These are phyloP conservation scores for Ceratocystiopsis sp. DNA, from an alignment of 2,329 filamentous ascomycete genomes.

Conservation along the genomic window DNA sequence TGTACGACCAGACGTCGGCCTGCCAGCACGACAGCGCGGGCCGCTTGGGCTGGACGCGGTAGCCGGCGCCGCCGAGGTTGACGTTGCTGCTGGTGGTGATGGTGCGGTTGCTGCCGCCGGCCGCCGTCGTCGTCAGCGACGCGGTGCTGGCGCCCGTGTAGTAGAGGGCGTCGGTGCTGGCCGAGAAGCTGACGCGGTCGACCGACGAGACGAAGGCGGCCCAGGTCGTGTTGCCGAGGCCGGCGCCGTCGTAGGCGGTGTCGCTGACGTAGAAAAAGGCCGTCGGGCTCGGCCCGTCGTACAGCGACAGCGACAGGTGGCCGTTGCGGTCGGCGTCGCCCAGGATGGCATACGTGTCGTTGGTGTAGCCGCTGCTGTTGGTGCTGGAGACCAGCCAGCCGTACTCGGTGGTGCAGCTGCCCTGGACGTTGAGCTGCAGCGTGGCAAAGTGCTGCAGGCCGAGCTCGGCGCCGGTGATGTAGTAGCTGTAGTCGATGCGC, in stretches of 20 bases:
- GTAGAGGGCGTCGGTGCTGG: conserved; percentile 13
- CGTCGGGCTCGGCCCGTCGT: conserved; percentile 5
- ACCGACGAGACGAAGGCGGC: conserved; percentile 14
- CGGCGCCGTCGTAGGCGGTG: background rate
- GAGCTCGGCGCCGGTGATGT: conserved; percentile 12
- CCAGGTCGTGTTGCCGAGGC: conserved; percentile 12
- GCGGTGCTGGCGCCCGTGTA: conserved; percentile 4
- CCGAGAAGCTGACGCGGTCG: conserved; percentile 12
- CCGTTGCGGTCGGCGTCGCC: conserved; percentile 4
- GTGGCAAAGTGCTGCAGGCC: conserved; percentile 13
- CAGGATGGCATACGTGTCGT: conserved; percentile 7
- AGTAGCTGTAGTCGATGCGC: conserved; percentile 13
- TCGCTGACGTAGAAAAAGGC: conserved; percentile 5
- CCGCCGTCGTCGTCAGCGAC: too few relatives aligned
- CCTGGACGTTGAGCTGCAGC: conserved; percentile 11
- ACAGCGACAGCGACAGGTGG: conserved; percentile 7
- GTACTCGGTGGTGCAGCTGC: conserved; percentile 16
- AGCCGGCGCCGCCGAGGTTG: conserved; percentile 3
- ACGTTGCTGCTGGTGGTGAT: background rate
- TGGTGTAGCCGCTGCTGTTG: conserved; percentile 7
- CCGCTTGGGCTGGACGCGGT: conserved; percentile 9
- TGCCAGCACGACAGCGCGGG: conserved; percentile 15
- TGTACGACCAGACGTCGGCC: conserved; percentile 14
- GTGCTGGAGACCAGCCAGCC: conserved; percentile 10
- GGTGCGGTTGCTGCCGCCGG: background rate